These are phyloP conservation scores for Tuber microsphaerosporum DNA, from an alignment of 495 filamentous ascomycete genomes.

Conservation along the genomic window DNA sequence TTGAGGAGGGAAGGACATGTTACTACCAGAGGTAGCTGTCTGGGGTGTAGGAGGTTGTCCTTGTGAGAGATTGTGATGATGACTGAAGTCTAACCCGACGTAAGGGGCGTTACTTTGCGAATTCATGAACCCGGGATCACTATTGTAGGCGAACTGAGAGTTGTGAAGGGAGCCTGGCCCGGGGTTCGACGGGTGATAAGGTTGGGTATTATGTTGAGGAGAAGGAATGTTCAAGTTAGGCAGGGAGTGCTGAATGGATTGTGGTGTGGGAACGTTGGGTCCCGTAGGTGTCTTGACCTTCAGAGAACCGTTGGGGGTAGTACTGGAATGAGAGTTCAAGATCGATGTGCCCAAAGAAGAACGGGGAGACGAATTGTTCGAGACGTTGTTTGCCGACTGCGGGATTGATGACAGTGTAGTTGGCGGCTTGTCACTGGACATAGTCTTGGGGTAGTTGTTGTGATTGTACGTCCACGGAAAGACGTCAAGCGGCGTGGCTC, in stretches of 20 bases:
- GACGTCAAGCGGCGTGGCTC: slow-evolving; percentile 73
- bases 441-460: slow-evolving; percentile 53
- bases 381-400: slow-evolving; percentile 54
- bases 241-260: slow-evolving; percentile 30
- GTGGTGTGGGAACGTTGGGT: slow-evolving; percentile 20
- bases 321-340: slow-evolving; percentile 50
- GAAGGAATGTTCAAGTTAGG: slow-evolving; percentile 45
- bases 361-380: slow-evolving; percentile 57
- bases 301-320: slow-evolving; percentile 51
- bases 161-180: slow-evolving; percentile 49
- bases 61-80: slow-evolving; percentile 77
- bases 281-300: slow-evolving; percentile 54
- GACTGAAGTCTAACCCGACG: slow-evolving; percentile 76
- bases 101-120: slow-evolving; percentile 49
- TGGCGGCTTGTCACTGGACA: slow-evolving; percentile 69
- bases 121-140: slow-evolving; percentile 47
- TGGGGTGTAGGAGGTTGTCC: slow-evolving; percentile 73
- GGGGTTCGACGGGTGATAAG: slow-evolving; percentile 42
- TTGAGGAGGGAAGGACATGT: slow-evolving; percentile 66
- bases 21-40: slow-evolving; percentile 67
- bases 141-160: slow-evolving; percentile 44
- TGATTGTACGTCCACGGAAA: slow-evolving; percentile 54
- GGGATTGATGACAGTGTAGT: slow-evolving; percentile 58
- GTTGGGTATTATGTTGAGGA: slow-evolving; percentile 36
- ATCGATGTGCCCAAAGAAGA: slow-evolving; percentile 58